Evolutionary conservation across 257 asterid species (phyloP).

Genomic region (Osmanthus fragrans): DNA sequence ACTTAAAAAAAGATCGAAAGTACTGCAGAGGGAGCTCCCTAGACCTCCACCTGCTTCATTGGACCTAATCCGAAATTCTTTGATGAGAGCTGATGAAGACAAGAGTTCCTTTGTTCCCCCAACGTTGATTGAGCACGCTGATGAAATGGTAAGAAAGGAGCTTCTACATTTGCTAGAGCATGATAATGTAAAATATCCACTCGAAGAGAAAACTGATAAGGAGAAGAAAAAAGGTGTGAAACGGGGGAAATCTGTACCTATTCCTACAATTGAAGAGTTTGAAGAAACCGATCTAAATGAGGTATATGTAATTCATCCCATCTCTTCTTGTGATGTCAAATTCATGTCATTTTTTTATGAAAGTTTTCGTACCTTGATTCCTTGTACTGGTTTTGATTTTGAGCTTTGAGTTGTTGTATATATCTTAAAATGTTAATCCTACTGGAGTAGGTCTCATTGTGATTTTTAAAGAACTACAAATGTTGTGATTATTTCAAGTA

Average conservation of each 20-base stretch:
- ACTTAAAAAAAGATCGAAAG: slow-evolving; percentile 90
- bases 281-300: slow-evolving; percentile 80
- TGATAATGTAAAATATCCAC: slow-evolving; percentile 86
- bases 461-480: not conserved
- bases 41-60: slow-evolving; percentile 86
- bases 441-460: not conserved
- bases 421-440: not conserved
- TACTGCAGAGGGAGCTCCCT: slow-evolving; percentile 95
- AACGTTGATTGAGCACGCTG: slow-evolving; percentile 88
- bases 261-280: slow-evolving; percentile 75
- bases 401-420: slow-evolving; percentile 14
- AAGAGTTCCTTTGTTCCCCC: slow-evolving; percentile 97
- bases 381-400: not conserved
- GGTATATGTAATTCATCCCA: slow-evolving; percentile 43
- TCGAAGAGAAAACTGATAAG: slow-evolving; percentile 66
- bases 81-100: slow-evolving; percentile 75
- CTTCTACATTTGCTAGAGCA: slow-evolving; percentile 85
- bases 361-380: not conserved
- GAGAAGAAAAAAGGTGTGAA: slow-evolving; percentile 83
- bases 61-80: slow-evolving; percentile 69
- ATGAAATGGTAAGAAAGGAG: slow-evolving; percentile 82
- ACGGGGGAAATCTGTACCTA: slow-evolving; percentile 49
- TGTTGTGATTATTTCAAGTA: not conserved
- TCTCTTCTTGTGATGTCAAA: not conserved
- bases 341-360: slow-evolving; percentile 9